Evolutionary conservation across 805 yeast genomes (phyloP), one percentile per base, ranked within the genome.

Genomic region (Lachancea nothofagi): DNA sequence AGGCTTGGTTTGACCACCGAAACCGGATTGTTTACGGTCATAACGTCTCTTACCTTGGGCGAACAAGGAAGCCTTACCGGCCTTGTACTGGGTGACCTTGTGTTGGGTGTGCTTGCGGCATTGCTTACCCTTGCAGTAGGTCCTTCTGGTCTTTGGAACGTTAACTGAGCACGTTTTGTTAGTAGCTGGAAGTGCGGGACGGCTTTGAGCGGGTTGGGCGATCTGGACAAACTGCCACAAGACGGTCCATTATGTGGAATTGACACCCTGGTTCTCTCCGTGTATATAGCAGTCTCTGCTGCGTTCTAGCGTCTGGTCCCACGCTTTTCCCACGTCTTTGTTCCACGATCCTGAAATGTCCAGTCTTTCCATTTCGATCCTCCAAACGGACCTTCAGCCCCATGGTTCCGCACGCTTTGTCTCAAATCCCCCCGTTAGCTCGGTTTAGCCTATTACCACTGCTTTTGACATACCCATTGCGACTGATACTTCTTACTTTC

Each of bases 21-120:
- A 93, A 88, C 98, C 98, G 66, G 84, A 71, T 80, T 93, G 98
- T 77, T 93, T 93, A 78, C 99, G 96, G 90, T 93, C 98, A 80
- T 93, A 93, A 81, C 99, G 89, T 82, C 99, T 88, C 90, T 94
- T 93, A 83, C 99, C 99, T 79, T 93, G 97, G 63, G 97, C 96
- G 70, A 80, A 88, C 66, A 89, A 82, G 56, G 97, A 90, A 71
- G 98, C 97, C 80, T 93, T 93, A 78, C 99, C 98, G 71, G 97
- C 96, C 76, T 93, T 93, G 94, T 93, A 93, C 80, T 93, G 99
- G 74, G 99, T 90, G 69, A 93, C 98, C 82, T 90, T 93, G 95
- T 93, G 98, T 77, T 88, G 97, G 67, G 97, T 90, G 93, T 93
- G 98, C 78, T 88, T 87, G 69, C 95, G 85, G 83, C 99, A 93